phyloP scores from a whole-genome alignment of 2,329 filamentous ascomycete genomes.

The Penicillium sp. region DNA sequence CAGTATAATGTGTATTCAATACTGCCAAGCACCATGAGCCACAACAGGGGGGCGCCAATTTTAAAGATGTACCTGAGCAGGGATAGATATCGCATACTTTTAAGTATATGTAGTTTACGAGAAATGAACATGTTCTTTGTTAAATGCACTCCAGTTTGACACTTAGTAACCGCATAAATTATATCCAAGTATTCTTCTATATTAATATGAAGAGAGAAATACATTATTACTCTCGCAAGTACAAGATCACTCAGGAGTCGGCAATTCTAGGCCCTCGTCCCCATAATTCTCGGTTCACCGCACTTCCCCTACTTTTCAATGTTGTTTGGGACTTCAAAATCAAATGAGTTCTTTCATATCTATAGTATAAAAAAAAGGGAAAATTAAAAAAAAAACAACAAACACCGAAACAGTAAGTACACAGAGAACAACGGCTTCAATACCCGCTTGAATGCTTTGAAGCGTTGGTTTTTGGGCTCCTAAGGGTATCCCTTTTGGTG shows the following conservation, averaged over 20 bases:
- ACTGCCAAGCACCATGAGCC: not conserved
- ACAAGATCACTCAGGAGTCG: slow-evolving; percentile 11
- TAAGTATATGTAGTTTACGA: no score
- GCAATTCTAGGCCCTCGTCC: slow-evolving; percentile 15
- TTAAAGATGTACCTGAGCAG: not conserved
- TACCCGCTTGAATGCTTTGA: slow-evolving; percentile 9
- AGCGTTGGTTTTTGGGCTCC: slow-evolving; percentile 4
- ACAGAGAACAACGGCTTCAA: slow-evolving; percentile 20
- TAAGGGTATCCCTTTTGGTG: not conserved
- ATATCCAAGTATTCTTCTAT: no score
- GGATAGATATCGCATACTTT: no score
- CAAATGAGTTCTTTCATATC: slow-evolving; percentile 8
- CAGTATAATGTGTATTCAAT: not conserved
- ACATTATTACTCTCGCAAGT: not conserved
- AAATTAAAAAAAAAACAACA: not conserved
- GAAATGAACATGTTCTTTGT: no score
- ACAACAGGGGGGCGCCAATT: not conserved
- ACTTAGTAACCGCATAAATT: no score
- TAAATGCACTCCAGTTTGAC: no score
- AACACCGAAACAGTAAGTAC: slow-evolving; percentile 3
- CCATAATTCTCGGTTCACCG: slow-evolving; percentile 5
- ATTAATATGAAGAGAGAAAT: not conserved
- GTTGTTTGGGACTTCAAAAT: not conserved
- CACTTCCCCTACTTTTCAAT: not conserved
- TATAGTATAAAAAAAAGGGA: not conserved